A percentile compares a stretch with the other conserved stretches of the same genome.
These are phyloP conservation scores for Solanum bulbocastanum DNA, from an alignment of 257 asterid species.

Conservation along the genomic window DNA sequence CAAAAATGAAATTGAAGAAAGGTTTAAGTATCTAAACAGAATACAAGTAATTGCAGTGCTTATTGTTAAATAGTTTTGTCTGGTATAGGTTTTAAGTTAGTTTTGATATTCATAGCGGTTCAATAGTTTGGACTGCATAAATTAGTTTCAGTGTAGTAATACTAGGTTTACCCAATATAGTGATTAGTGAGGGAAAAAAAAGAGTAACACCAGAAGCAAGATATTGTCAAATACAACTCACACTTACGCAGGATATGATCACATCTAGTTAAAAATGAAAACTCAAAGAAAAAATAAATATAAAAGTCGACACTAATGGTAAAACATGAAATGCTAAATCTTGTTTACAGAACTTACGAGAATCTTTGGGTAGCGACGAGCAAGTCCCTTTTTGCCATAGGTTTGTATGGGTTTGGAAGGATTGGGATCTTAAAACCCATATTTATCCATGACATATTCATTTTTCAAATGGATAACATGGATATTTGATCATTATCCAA, in stretches of 20 bases:
- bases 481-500: not conserved
- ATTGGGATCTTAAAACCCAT: not conserved
- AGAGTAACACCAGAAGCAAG: not conserved
- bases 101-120: not conserved
- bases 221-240: not conserved
- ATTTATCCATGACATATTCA: not conserved
- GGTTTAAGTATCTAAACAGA: not conserved
- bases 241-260: not conserved
- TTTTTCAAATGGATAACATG: not conserved
- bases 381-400: not conserved
- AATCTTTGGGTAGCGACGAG: not conserved
- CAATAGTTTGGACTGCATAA: not conserved
- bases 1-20: not conserved
- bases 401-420: not conserved
- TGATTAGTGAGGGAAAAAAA: not conserved
- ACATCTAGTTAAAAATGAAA: not conserved
- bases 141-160: not conserved
- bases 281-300: not conserved
- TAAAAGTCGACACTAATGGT: not conserved
- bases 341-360: not conserved
- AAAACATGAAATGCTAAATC: not conserved
- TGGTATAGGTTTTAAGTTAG: not conserved
- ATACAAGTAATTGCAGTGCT: not conserved
- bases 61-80: not conserved
- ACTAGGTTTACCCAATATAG: not conserved